phyloP scores from a whole-genome alignment of 768 basidiomycete genomes.

The Goffeauzyma gilvescens region DNA sequence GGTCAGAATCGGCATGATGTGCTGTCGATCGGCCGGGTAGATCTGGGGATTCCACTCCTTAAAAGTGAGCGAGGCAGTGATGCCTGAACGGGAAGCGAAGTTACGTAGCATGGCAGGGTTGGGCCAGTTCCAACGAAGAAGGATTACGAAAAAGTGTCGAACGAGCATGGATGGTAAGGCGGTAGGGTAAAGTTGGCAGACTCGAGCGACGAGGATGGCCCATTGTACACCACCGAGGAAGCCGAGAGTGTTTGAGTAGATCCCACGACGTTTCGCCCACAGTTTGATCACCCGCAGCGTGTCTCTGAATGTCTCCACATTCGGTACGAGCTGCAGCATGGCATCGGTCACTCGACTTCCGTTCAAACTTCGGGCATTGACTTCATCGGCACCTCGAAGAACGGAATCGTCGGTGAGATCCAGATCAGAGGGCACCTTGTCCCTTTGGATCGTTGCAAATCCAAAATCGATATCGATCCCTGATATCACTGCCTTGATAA shows the following conservation, averaged over 20 bases:
- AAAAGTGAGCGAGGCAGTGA: slow-evolving; percentile 7
- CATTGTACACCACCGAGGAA: slow-evolving; percentile 97
- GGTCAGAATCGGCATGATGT: slow-evolving; percentile 98
- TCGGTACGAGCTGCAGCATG: slow-evolving; percentile 81
- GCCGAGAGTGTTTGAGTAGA: slow-evolving; percentile 94
- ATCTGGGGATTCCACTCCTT: slow-evolving; percentile 92
- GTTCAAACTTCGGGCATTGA: slow-evolving; percentile 83
- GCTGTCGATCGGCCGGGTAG: slow-evolving; percentile 66
- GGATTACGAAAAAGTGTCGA: slow-evolving; percentile 93
- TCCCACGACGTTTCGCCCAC: slow-evolving; percentile 95
- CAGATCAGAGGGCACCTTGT: slow-evolving; percentile 32
- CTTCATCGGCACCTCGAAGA: slow-evolving; percentile 76
- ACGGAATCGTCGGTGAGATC: slow-evolving; percentile 79
- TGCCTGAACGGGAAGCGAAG: slow-evolving; percentile 49
- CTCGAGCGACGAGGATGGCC: slow-evolving; percentile 96
- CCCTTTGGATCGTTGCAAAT: slow-evolving; percentile 42
- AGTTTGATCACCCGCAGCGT: slow-evolving; percentile 88
- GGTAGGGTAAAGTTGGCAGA: slow-evolving; percentile 94
- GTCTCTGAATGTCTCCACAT: slow-evolving; percentile 83
- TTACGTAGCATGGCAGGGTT: slow-evolving; percentile 92
- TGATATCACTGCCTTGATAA: slow-evolving; percentile 74
- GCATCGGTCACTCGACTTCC: slow-evolving; percentile 79
- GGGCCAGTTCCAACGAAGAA: slow-evolving; percentile 97
- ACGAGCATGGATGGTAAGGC: slow-evolving; percentile 87
- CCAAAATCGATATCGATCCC: slow-evolving; percentile 87